phyloP scores from a whole-genome alignment of 495 filamentous ascomycete species.

The Podospora anserina region DNA sequence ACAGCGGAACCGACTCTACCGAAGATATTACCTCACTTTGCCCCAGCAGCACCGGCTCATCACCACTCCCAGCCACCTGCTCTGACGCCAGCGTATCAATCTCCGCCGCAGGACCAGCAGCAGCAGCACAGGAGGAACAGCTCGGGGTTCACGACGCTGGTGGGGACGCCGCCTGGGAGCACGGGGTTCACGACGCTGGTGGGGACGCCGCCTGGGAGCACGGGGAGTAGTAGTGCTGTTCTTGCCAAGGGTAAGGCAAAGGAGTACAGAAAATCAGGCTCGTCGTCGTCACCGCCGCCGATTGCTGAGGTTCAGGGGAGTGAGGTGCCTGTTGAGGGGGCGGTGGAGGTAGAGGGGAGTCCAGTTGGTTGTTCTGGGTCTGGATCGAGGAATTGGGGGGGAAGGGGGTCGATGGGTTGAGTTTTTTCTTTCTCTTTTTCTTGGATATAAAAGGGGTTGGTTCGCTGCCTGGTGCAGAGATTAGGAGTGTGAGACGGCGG shows the following conservation, averaged over 20 bases:
- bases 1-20: conserved; percentile 17
- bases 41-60: conserved; percentile 6
- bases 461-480: background rate
- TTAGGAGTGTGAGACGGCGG: too few species aligned
- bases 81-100: conserved; percentile 13
- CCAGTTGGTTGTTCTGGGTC: background rate
- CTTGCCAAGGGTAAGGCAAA: background rate
- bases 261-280: background rate
- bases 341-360: background rate
- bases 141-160: conserved; percentile 17
- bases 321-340: background rate
- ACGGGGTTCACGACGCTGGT: conserved; percentile 15
- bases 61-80: conserved; percentile 16
- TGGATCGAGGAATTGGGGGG: background rate
- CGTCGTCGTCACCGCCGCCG: background rate
- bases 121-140: conserved; percentile 11
- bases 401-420: background rate
- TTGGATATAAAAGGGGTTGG: background rate
- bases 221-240: background rate
- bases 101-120: background rate
- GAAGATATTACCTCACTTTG: conserved; percentile 16
- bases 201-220: conserved; percentile 4
- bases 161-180: conserved; percentile 8
- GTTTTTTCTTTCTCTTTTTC: background rate
- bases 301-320: conserved; percentile 4